Conservation (phyloP, 768 basidiomycete species). For the Stropharia rugosoannulata region DNA sequence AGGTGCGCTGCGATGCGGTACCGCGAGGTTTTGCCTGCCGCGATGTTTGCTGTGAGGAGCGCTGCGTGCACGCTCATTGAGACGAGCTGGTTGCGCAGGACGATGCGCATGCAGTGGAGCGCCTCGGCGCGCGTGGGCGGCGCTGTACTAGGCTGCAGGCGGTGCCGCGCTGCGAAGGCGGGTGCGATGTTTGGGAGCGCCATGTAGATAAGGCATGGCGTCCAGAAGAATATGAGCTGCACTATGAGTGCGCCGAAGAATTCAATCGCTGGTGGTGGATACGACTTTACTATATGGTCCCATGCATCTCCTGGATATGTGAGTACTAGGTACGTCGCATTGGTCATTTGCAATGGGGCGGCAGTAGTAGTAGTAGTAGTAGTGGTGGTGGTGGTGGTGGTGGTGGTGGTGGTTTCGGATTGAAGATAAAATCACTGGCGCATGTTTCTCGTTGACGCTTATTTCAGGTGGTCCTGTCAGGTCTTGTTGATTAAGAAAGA, state of each 20-base stretch:
- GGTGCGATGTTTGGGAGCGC: constrained; percentile 3
- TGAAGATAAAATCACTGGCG: too few species aligned
- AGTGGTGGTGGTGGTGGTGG: too few species aligned
- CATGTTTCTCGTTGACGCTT: too few species aligned
- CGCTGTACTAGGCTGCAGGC: constrained; percentile 2
- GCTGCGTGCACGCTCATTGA: background rate
- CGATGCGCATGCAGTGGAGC: background rate
- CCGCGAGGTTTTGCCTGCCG: background rate
- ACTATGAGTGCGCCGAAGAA: constrained; percentile 1
- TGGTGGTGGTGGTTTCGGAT: too few species aligned
- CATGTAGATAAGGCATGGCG: constrained; percentile 4
- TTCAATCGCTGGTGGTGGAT: constrained; percentile 5
- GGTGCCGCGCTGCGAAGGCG: constrained; percentile 2
- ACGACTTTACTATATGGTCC: background rate
- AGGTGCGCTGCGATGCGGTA: background rate
- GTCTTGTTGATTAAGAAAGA: too few species aligned
- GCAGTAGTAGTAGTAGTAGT: too few species aligned
- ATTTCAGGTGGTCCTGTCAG: too few species aligned
- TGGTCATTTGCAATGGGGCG: too few species aligned
- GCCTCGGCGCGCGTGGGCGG: constrained; percentile 3
- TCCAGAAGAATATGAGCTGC: constrained; percentile 5
- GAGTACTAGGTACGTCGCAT: too few species aligned
- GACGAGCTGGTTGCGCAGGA: background rate
- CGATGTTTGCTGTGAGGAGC: background rate
- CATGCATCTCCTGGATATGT: background rate